Base-by-base conservation (phyloP, 1,284 basidiomycete genomes). In the Puccinia hordei region DNA sequence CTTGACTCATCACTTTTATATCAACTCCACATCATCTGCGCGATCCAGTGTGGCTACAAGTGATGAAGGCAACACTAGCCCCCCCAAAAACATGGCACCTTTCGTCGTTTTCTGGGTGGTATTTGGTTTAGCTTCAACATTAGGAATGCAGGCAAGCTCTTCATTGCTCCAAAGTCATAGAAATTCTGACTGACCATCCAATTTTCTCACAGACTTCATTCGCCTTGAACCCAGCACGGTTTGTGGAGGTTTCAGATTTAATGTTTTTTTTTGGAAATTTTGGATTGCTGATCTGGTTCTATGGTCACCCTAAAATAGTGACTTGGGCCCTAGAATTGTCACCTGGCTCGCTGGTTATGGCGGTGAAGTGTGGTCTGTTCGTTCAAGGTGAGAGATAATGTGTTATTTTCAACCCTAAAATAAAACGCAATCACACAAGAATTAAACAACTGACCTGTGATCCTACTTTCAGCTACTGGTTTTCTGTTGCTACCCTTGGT, bases 31-130 rank as follows among this genome's bases (percentile, higher is more conserved):
- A 30, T 33, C 27, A 19, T 80, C 44, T n/a, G 5, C 17, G 30
- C n/a, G 2, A 17, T 17, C 10, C 46, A 80, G 79, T 10, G 71
- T 74, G 22, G 79, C 79, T 4, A 71, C 73, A 13, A 72, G 79
- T 38, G 79, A 80, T 24, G 69, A 66, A 44, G 79, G 79, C 49
- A 80, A 80, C 51, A 66, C 69, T 17, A 63, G 59, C 35, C 79
- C 79, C 22, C 69, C 69, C 1, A 63, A 63, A 33, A 71, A 71
- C 38, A 46, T 80, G 49, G 79, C 44, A 17, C 79, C 79, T 30
- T 74, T 80, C 65, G 69, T 80, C 10, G 55, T 80, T 27, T 72
- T 80, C 49, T 80, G 79, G 79, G 79, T 80, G 3, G 79, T 80
- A 8, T 66, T 80, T 55, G 79, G 71, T 17, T 38, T 80, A 13